phyloP scores from a whole-genome alignment of 2,329 filamentous ascomycete species.

The Pleomassaria siparia region DNA sequence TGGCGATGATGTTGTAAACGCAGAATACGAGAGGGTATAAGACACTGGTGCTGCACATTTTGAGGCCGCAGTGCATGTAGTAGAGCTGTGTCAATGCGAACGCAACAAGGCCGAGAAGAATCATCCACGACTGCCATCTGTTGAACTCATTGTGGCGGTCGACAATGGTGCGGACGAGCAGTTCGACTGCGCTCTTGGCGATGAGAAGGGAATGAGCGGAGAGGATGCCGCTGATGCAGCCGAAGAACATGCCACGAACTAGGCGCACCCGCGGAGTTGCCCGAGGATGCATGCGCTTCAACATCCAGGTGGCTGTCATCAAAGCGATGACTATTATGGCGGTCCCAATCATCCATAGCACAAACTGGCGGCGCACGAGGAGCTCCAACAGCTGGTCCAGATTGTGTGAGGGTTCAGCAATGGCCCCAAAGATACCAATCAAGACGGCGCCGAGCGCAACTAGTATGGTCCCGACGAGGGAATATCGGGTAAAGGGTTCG shows the following conservation, averaged over 20 bases:
- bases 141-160: slow-evolving; percentile 92
- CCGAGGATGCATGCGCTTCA: slow-evolving; percentile 43
- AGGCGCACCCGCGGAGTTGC: slow-evolving; percentile 69
- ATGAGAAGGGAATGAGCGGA: slow-evolving; percentile 92
- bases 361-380: slow-evolving; percentile 71
- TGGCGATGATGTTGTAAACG: slow-evolving; percentile 98
- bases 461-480: slow-evolving; percentile 83
- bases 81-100: slow-evolving; percentile 90
- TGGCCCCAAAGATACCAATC: slow-evolving; percentile 91
- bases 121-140: slow-evolving; percentile 92
- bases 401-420: slow-evolving; percentile 88
- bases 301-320: slow-evolving; percentile 51
- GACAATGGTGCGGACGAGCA: slow-evolving; percentile 82
- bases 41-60: slow-evolving; percentile 91
- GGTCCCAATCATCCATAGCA: slow-evolving; percentile 87
- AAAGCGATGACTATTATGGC: slow-evolving; percentile 70
- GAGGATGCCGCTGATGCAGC: slow-evolving; percentile 82
- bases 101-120: slow-evolving; percentile 76
- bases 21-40: slow-evolving; percentile 98
- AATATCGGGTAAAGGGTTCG: slow-evolving; percentile 93
- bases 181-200: slow-evolving; percentile 94
- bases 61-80: slow-evolving; percentile 90
- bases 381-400: slow-evolving; percentile 78
- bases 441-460: slow-evolving; percentile 86
- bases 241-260: slow-evolving; percentile 81